Evolutionary conservation across 2,329 filamentous ascomycete genomes (phyloP).

Genomic region (Blastomyces percursus): DNA sequence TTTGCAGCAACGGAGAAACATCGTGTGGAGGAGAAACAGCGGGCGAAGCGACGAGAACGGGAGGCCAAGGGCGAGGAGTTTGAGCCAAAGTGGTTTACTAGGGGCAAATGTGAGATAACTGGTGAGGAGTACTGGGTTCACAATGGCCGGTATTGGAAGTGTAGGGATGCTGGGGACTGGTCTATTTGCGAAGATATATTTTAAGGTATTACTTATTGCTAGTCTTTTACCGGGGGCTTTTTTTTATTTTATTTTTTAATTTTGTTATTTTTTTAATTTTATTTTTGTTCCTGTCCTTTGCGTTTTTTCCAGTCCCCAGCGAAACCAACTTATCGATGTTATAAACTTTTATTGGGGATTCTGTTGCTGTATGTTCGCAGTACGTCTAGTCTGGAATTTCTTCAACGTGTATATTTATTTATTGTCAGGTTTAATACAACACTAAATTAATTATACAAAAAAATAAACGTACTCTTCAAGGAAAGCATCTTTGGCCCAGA

Average conservation of each 20-base stretch:
- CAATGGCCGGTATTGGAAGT: constrained; percentile 79
- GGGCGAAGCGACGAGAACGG: constrained; percentile 59
- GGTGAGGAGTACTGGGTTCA: constrained; percentile 88
- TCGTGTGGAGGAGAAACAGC: constrained; percentile 81
- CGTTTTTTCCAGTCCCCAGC: background rate
- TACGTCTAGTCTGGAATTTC: background rate
- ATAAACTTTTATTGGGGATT: background rate
- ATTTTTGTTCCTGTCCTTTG: background rate
- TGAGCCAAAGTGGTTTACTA: constrained; percentile 71
- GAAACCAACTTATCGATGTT: background rate
- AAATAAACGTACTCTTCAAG: background rate
- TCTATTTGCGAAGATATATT: constrained; percentile 66
- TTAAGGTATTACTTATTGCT: constrained; percentile 22
- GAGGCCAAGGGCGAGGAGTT: constrained; percentile 76
- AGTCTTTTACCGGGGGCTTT: background rate
- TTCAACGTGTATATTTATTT: background rate
- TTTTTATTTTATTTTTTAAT: background rate
- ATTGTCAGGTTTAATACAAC: background rate
- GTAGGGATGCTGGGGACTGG: constrained; percentile 53
- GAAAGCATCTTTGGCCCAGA: no score
- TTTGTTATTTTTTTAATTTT: background rate
- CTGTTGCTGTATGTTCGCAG: background rate
- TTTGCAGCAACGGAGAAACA: constrained; percentile 90
- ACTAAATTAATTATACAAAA: background rate
- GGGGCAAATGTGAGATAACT: constrained; percentile 61